Evolutionary conservation across 805 yeast genomes (phyloP), one percentile per base, ranked within the genome.

Genomic region (Sugiyamaella mastotermitis): DNA sequence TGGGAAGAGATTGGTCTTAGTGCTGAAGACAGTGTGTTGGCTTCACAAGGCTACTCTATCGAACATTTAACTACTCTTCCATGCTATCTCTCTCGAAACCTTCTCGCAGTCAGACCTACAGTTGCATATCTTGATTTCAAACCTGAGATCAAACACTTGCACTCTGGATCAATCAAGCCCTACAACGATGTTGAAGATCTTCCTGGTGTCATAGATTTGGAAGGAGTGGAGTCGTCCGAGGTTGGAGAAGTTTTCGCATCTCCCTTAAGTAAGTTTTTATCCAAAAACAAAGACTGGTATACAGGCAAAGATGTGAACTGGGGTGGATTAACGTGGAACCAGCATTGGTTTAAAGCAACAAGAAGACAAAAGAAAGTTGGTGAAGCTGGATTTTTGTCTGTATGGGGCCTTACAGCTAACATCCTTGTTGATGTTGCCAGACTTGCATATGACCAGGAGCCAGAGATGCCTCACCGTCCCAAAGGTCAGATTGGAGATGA

Each of bases 71-170:
- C 72, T 28, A 66, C 68, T 7, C 53, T 88, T 49, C 97, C 97
- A 1, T 71, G 86, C 39, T 88, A 85, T 54, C 58, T 90, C 14
- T 82, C 94, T 5, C 68, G 94, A 43, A 85, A 94, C 3, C 74
- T 85, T 42, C 68, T 84, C 26, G 85, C 86, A 9, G 97, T 90
- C 3, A 68, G 80, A 33, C 97, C 97, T 1, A 73, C 87, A 47
- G 52, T 65, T 5, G 64, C 53, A 5, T 53, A 41, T 40, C 35
- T 55, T 7, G 30, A 16, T 11, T n/a, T 25, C 14, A 11, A 9
- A 5, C 14, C 17, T 5, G 30, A 27, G 8, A 23, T 23, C 10
- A 23, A 10, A 10, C 30, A 15, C 14, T n/a, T n/a, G n/a, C 8
- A n/a, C 15, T 7, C 6, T 9, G 8, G 30, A 29, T 3, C 20